A percentile compares a stretch with the other conserved stretches of the same genome.
phyloP scores from a whole-genome alignment of 2,329 filamentous ascomycete species.

The Capronia epimyces region DNA sequence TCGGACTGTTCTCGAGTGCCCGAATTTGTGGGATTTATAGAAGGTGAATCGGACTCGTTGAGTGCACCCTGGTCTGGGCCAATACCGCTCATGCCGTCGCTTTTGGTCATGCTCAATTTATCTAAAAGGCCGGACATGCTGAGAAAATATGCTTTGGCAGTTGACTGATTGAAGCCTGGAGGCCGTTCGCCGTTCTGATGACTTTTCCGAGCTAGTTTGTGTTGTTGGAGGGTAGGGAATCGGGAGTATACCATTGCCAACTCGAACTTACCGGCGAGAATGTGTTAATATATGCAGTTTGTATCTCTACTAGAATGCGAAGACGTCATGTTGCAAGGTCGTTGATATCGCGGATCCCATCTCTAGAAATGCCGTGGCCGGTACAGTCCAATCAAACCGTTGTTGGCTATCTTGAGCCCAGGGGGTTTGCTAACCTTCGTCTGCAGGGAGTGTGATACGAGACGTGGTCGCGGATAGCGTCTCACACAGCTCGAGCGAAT shows the following conservation, averaged over 20 bases:
- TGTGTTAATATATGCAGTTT: too few species aligned
- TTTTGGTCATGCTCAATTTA: conserved; percentile 7
- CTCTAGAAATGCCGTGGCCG: not conserved
- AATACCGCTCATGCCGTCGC: conserved; percentile 11
- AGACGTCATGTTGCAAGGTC: not conserved
- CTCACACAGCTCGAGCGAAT: not conserved
- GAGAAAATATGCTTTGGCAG: too few species aligned
- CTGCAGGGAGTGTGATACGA: not conserved
- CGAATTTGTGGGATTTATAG: not conserved
- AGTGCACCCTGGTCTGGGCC: conserved; percentile 12
- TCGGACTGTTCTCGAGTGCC: not conserved
- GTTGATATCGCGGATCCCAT: not conserved
- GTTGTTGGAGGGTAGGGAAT: too few species aligned
- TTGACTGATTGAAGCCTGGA: too few species aligned
- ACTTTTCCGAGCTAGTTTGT: too few species aligned
- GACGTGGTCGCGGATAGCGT: not conserved
- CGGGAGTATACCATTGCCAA: too few species aligned
- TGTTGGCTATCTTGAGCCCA: too few species aligned
- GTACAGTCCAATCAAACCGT: too few species aligned
- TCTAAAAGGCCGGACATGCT: conserved; percentile 6
- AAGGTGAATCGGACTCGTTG: not conserved
- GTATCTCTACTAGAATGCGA: too few species aligned
- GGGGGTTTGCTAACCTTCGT: not conserved
- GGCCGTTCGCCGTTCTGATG: too few species aligned
- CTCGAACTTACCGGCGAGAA: too few species aligned